These are phyloP conservation scores for Salix dunnii DNA, from an alignment of 345 rosid species.

Conservation along the genomic window DNA sequence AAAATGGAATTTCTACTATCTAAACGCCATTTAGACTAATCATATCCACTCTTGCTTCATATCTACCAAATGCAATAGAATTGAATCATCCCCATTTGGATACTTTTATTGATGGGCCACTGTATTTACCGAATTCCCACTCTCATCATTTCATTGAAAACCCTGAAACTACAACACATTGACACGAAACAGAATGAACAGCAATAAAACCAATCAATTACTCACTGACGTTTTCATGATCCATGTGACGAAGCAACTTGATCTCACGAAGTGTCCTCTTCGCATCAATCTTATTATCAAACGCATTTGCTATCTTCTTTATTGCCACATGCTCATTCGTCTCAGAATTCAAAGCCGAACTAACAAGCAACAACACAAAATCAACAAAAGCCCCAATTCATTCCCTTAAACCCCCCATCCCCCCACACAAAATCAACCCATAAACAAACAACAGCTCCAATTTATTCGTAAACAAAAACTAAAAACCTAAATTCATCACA, in stretches of 20 bases:
- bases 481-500: background rate
- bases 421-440: background rate
- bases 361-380: constrained; percentile 8
- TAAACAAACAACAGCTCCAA: background rate
- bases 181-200: background rate
- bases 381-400: background rate
- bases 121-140: background rate
- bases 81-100: background rate
- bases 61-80: background rate
- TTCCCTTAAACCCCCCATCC: background rate
- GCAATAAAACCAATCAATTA: constrained; percentile 10
- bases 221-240: constrained; percentile 92
- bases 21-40: background rate
- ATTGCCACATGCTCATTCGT: constrained; percentile 75
- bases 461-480: background rate
- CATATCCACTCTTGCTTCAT: background rate
- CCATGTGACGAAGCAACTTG: constrained; percentile 93
- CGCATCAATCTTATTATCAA: constrained; percentile 72
- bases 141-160: background rate
- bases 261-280: constrained; percentile 97
- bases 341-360: constrained; percentile 74
- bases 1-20: background rate
- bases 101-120: background rate
- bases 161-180: background rate
- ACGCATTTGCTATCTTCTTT: constrained; percentile 83